Percentiles rank a stretch among this genome's conserved stretches.
Evolutionary conservation across 2,329 filamentous ascomycete genomes (phyloP).

Genomic region (Beauveria sp.): DNA sequence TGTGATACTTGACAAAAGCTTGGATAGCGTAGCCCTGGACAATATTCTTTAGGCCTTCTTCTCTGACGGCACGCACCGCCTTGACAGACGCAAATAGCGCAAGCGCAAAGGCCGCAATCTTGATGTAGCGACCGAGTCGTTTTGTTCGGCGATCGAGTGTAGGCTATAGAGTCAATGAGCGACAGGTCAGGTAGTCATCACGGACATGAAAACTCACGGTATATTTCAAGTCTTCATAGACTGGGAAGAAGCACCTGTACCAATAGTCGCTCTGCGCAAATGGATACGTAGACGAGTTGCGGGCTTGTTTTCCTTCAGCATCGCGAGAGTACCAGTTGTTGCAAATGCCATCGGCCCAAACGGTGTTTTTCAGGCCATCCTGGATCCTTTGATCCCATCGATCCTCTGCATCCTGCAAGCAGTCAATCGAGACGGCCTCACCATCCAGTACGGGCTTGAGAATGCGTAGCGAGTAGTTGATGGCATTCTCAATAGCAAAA

Average conservation of each 20-base stretch:
- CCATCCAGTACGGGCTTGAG: conserved; percentile 40
- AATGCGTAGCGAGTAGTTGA: conserved; percentile 52
- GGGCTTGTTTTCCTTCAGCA: conserved; percentile 18
- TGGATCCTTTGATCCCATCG: conserved; percentile 26
- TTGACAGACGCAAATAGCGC: conserved; percentile 2
- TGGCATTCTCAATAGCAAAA: conserved; percentile 52
- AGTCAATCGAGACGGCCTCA: conserved; percentile 22
- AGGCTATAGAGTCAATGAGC: background rate
- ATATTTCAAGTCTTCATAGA: conserved; percentile 25
- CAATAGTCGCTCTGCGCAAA: conserved; percentile 28
- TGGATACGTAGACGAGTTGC: conserved; percentile 30
- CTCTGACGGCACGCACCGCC: background rate
- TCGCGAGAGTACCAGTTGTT: conserved; percentile 29
- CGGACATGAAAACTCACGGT: conserved; percentile 20
- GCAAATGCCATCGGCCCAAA: conserved; percentile 27
- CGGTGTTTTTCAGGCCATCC: conserved; percentile 23
- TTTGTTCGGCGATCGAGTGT: background rate
- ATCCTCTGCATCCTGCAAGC: conserved; percentile 28
- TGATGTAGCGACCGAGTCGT: background rate
- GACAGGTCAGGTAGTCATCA: background rate
- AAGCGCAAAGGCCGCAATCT: background rate
- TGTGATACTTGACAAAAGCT: conserved; percentile 1
- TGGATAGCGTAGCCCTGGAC: conserved; percentile 5
- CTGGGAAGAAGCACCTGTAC: conserved; percentile 29
- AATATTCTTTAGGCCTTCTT: conserved; percentile 3